Evolutionary conservation across 2,329 filamentous ascomycete species (phyloP), one percentile per base, ranked within the genome.

Genomic region (Fusarium cicatricum): DNA sequence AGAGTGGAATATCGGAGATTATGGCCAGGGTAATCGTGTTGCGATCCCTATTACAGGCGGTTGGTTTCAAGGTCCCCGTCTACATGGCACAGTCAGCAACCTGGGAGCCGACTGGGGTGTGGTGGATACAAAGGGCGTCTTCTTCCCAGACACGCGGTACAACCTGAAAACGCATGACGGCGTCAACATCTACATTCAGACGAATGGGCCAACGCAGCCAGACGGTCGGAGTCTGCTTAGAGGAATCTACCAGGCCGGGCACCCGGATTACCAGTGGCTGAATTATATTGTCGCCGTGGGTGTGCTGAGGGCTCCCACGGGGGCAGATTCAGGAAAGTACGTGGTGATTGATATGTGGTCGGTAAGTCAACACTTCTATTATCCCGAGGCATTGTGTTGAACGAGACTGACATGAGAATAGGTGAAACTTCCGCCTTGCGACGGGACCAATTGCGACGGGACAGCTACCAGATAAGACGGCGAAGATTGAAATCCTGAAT

Each of bases 61-160:
- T 12, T 65, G 59, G 0, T 77, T 77, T 17, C 58, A 68, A 2
- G 75, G 75, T 0, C 75, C 75, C 3, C 68, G 68, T 17, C 57
- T 77, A 10, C 51, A 56, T 37, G 73, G 71, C 32, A 73, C 64
- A 0, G 59, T 75, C 31, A 58, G 33, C 16, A 67, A 68, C 15
- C 62, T 70, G 11, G 75, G 75, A 12, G 68, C 73, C 7, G 75
- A 78, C 64, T 75, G 70, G 71, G 74, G 74, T 12, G 60, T 76
- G 14, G 72, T 70, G 1, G 73, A 76, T 53, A 59, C 56, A 15
- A 70, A 71, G 16, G 73, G 74, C 9, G 57, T 67, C 4, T 77
- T 77, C 62, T 74, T 71, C 50, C 74, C 76, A 0, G 72, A 77
- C 37, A 75, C 74, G 12, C 64, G 75, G 14, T 77, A 77, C 34